Base-by-base conservation (phyloP, 257 asterid genomes). In the Solanum neorickii region DNA sequence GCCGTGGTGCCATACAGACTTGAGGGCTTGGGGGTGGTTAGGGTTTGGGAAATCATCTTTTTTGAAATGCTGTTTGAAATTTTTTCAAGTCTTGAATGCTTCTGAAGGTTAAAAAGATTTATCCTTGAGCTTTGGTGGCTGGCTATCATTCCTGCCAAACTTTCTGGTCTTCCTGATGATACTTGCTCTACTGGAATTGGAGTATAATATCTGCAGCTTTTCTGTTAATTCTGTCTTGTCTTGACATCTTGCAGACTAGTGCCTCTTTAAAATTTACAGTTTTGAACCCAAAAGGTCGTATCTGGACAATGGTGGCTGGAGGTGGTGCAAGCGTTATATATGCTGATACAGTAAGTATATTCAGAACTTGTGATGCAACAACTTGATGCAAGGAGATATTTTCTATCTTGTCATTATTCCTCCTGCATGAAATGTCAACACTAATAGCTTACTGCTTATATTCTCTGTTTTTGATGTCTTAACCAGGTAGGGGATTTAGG, bases 261-360 rank as follows among this genome's bases (percentile, higher is more conserved):
- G 98, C 99, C 70, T 96, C 99, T 13, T 91, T 96, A 91, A 96
- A 96, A 89, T 96, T 96, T 83, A 96, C 99, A 44, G 98, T 96
- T 84, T 87, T 96, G 93, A 96, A 96, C 89, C 98, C 97, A 25
- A 94, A 96, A 95, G 99, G 98, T 33, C 95, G 99, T 68, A 96
- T 96, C 86, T 96, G 99, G 99, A 96, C 99, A 83, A 96, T 95
- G 99, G 99, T 96, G 49, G 99, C 99, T 87, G 98, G 99, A 84
- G 99, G 99, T 69, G 99, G 99, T 87, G 98, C 99, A 74, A 96
- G 99, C 91, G 99, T 96, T 25, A 96, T 96, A 75, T 96, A 94
- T 91, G 99, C 99, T 15, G 98, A 96, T 92, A 96, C 99, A 13
- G 99, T 94, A 87, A 94, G 98, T 89, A 25, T 70, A 84, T 87